Evolutionary conservation across 306 rosid genomes (phyloP).

Genomic region (Cicer yamashitae): DNA sequence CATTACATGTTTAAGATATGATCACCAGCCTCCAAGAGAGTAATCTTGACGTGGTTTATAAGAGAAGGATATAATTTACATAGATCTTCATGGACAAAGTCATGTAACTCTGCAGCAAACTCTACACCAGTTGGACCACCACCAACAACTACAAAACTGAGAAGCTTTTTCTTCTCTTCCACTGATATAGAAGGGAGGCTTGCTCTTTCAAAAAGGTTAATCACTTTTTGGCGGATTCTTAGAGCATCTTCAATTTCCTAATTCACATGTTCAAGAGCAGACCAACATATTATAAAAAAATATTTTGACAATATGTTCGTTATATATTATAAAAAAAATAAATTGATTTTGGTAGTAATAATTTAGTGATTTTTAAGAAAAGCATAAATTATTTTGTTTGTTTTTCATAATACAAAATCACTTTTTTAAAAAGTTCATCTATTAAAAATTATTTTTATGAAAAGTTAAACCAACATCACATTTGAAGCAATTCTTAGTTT

Average conservation of each 20-base stretch:
- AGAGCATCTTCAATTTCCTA: slow-evolving; percentile 98
- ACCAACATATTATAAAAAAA: slow-evolving; percentile 1
- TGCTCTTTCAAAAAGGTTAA: slow-evolving; percentile 87
- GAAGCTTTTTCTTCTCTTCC: slow-evolving; percentile 86
- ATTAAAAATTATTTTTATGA: too few relatives aligned
- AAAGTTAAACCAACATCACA: too few relatives aligned
- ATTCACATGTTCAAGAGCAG: slow-evolving; percentile 20
- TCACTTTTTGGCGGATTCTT: slow-evolving; percentile 73
- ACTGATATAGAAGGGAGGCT: slow-evolving; percentile 69
- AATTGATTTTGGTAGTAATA: too few relatives aligned
- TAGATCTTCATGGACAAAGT: slow-evolving; percentile 78
- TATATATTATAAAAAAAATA: too few relatives aligned
- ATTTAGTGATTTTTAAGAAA: too few relatives aligned
- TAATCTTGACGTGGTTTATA: slow-evolving; percentile 62
- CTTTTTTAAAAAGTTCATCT: too few relatives aligned
- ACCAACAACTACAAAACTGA: slow-evolving; percentile 90
- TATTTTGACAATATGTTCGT: too few relatives aligned
- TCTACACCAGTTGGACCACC: slow-evolving; percentile 99
- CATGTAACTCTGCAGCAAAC: slow-evolving; percentile 93
- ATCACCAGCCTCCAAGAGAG: slow-evolving; percentile 88
- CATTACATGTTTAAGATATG: slow-evolving; percentile 85
- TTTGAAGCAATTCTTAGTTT: too few relatives aligned
- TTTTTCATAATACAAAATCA: too few relatives aligned
- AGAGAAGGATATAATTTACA: slow-evolving; percentile 70
- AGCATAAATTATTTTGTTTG: too few relatives aligned